phyloP scores from a whole-genome alignment of 1,284 basidiomycete genomes.

The Malassezia arunalokei region DNA sequence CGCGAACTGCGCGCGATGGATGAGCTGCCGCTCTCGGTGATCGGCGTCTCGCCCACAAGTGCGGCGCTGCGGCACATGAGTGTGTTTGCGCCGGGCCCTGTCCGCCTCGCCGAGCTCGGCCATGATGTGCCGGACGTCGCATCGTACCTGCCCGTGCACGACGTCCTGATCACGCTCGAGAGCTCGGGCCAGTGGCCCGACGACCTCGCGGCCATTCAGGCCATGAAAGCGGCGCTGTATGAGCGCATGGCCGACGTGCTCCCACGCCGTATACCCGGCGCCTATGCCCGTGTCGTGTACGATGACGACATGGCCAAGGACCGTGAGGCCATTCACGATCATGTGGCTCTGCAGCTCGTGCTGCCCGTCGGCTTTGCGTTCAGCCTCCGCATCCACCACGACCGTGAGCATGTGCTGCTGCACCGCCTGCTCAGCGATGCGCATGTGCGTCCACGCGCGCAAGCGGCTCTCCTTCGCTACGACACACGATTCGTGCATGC shows the following conservation, averaged over 20 bases:
- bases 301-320: conserved; percentile 48
- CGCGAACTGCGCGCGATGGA: conserved; percentile 64
- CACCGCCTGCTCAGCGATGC: conserved; percentile 55
- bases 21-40: conserved; percentile 64
- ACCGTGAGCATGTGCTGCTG: conserved; percentile 68
- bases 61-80: conserved; percentile 66
- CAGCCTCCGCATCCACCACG: conserved; percentile 68
- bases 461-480: conserved; percentile 59
- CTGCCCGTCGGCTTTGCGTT: conserved; percentile 79
- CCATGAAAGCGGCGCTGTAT: conserved; percentile 78
- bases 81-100: conserved; percentile 60
- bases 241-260: conserved; percentile 35
- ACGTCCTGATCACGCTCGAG: conserved; percentile 53
- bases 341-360: conserved; percentile 63
- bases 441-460: conserved; percentile 47
- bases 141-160: conserved; percentile 48
- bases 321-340: conserved; percentile 53
- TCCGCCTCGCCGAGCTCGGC: conserved; percentile 35
- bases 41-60: conserved; percentile 62
- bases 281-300: conserved; percentile 37
- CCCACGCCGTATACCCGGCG: conserved; percentile 18
- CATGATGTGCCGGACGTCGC: conserved; percentile 38
- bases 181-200: conserved; percentile 88
- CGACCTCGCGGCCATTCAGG: conserved; percentile 80
- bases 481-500: conserved; percentile 61